Percentiles rank a stretch among this genome's conserved stretches.
These are phyloP conservation scores for Medicago truncatula DNA, from an alignment of 306 rosid species.

Conservation along the genomic window MtrunA17r5.0-ANR NC_053048.1:46431001-46431500, in stretches of 20 bases:
- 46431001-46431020: background rate
- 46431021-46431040: constrained; percentile 5
- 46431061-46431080: constrained; percentile 52
- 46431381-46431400: constrained; percentile 57
- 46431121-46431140: constrained; percentile 57
- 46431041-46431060: constrained; percentile 41
- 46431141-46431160: constrained; percentile 47
- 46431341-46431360: constrained; percentile 59
- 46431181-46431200: background rate
- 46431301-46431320: constrained; percentile 40
- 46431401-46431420: constrained; percentile 55
- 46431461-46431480: no score
- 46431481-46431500: background rate
- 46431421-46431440: constrained; percentile 44
- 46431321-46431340: constrained; percentile 50
- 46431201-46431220: constrained; percentile 5
- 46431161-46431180: background rate
- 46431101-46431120: constrained; percentile 55
- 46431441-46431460: no score
- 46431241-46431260: background rate
- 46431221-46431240: background rate
- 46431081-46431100: constrained; percentile 49
- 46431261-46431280: constrained; percentile 59
- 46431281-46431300: constrained; percentile 58
- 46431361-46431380: constrained; percentile 49